Evolutionary conservation across 768 basidiomycete genomes (phyloP).

Genomic region (Trametopsis cervina): DNA sequence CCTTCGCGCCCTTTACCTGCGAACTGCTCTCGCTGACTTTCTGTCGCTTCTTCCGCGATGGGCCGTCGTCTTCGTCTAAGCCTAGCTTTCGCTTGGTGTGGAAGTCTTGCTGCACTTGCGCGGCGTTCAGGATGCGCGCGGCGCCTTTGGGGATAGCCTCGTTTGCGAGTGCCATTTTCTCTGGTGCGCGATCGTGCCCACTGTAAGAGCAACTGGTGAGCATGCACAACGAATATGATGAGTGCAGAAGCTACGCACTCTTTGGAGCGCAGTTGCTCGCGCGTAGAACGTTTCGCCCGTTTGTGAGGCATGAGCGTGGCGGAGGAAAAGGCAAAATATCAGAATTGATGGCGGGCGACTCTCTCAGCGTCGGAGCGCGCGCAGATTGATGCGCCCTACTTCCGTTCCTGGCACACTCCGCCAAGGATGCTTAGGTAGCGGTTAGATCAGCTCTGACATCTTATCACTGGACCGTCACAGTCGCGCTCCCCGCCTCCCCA

Average conservation of each 20-base stretch:
- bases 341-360: background rate
- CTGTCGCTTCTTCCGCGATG: conserved; percentile 25
- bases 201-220: conserved; percentile 10
- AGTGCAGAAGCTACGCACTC: conserved; percentile 16
- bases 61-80: conserved; percentile 14
- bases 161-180: conserved; percentile 21
- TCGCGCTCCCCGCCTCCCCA: too few species aligned
- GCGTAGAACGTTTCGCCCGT: conserved; percentile 26
- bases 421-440: too few species aligned
- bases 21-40: conserved; percentile 6
- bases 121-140: conserved; percentile 58
- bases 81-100: conserved; percentile 35
- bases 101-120: conserved; percentile 48
- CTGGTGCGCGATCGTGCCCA: conserved; percentile 19
- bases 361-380: background rate
- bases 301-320: conserved; percentile 26
- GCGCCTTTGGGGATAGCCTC: conserved; percentile 69
- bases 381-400: too few species aligned
- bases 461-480: too few species aligned
- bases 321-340: background rate
- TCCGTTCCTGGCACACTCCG: too few species aligned
- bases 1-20: conserved; percentile 7
- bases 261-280: conserved; percentile 23
- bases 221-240: background rate
- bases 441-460: too few species aligned